Evolutionary conservation across 1,139 yeast species (phyloP).

Genomic region (Hanseniaspora gamundiae): DNA sequence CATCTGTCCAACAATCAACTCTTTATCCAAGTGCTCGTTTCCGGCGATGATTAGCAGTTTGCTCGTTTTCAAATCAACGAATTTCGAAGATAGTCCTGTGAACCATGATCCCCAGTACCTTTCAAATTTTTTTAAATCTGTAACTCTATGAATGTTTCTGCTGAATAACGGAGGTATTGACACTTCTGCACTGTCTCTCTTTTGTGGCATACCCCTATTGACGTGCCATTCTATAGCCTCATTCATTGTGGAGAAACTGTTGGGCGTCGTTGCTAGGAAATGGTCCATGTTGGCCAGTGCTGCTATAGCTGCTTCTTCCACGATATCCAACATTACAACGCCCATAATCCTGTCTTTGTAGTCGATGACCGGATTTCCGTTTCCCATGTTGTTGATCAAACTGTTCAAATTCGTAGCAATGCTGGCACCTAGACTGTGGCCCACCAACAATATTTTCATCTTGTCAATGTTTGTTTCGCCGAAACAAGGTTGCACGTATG

Average conservation of each 20-base stretch:
- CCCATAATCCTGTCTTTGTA: constrained; percentile 38
- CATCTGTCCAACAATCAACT: constrained; percentile 89
- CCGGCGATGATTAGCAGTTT: constrained; percentile 78
- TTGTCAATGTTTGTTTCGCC: constrained; percentile 9
- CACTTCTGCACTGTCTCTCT: constrained; percentile 49
- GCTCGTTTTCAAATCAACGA: constrained; percentile 44
- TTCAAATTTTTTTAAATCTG: constrained; percentile 48
- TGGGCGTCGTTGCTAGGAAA: constrained; percentile 54
- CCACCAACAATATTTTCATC: constrained; percentile 44
- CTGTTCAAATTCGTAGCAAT: constrained; percentile 42
- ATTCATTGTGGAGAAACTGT: constrained; percentile 35
- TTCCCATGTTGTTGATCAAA: constrained; percentile 19
- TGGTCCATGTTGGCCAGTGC: constrained; percentile 55
- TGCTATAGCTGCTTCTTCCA: constrained; percentile 79
- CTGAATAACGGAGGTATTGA: constrained; percentile 60
- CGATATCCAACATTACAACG: constrained; percentile 72
- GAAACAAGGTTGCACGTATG: constrained; percentile 18
- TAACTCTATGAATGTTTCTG: constrained; percentile 39
- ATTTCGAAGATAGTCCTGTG: constrained; percentile 48
- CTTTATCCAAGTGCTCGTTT: constrained; percentile 68
- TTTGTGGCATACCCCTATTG: constrained; percentile 39
- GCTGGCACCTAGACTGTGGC: constrained; percentile 92
- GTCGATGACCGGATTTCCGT: constrained; percentile 3
- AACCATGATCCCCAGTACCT: constrained; percentile 83
- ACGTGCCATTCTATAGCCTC: constrained; percentile 82